Percentiles rank a stretch among this genome's conserved stretches.
Conservation (phyloP, 2,329 filamentous ascomycete species). For the Epichloe amarillans region DNA sequence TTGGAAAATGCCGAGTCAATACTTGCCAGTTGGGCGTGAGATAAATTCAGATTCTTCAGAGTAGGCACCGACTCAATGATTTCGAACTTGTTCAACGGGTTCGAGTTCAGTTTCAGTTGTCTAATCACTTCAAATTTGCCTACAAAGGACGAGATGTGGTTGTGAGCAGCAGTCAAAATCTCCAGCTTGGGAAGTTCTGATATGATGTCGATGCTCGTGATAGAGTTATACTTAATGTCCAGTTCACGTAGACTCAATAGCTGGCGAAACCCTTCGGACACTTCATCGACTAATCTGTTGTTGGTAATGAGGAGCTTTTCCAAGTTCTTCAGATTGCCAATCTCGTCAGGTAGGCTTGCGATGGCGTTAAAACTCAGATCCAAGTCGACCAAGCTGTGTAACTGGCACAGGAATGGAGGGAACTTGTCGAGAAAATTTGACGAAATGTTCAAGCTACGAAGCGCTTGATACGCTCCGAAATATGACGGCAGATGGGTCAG, state of each 20-base stretch:
- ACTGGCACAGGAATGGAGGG: constrained; percentile 69
- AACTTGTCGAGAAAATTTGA: constrained; percentile 85
- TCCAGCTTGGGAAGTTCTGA: constrained; percentile 76
- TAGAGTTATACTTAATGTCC: constrained; percentile 85
- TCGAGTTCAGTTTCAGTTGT: constrained; percentile 80
- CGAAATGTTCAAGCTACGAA: constrained; percentile 80
- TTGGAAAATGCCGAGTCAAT: constrained; percentile 83
- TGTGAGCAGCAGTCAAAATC: constrained; percentile 81
- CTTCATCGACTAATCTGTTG: constrained; percentile 66
- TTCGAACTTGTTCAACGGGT: constrained; percentile 89
- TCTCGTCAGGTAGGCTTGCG: constrained; percentile 57
- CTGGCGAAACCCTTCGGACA: constrained; percentile 61
- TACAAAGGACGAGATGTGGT: constrained; percentile 78
- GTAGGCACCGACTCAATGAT: constrained; percentile 65
- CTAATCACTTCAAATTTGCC: constrained; percentile 78
- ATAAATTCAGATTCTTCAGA: constrained; percentile 75
- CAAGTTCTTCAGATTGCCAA: constrained; percentile 65
- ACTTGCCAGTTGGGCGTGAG: constrained; percentile 79
- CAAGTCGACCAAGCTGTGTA: constrained; percentile 76
- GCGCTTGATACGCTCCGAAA: constrained; percentile 64
- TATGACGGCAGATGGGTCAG: constrained; percentile 66
- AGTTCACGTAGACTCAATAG: constrained; percentile 73
- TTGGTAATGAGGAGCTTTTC: constrained; percentile 94
- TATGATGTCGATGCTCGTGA: constrained; percentile 79
- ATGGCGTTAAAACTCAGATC: constrained; percentile 97